Conservation (phyloP, 2,329 filamentous ascomycete genomes). For the Phaeosphaeria sp. region DNA sequence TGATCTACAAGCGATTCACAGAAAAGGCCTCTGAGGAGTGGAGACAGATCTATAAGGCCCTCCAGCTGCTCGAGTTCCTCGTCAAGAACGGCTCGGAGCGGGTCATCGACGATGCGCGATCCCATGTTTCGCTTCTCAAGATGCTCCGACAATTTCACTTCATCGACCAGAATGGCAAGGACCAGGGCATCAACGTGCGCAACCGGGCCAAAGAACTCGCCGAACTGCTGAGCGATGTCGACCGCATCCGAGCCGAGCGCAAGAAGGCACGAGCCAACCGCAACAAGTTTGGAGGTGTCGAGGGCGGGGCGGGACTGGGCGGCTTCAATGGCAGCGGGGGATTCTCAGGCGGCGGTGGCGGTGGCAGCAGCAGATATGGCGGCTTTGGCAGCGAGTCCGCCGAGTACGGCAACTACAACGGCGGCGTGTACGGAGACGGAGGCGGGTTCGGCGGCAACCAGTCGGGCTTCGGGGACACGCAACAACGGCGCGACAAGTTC, state of each 20-base stretch:
- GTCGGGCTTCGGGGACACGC: slow-evolving; percentile 69
- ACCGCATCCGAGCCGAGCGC: slow-evolving; percentile 74
- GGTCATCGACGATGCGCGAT: slow-evolving; percentile 95
- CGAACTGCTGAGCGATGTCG: slow-evolving; percentile 91
- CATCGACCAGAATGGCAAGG: slow-evolving; percentile 95
- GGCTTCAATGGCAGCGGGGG: slow-evolving; percentile 61
- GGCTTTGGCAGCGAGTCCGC: slow-evolving; percentile 78
- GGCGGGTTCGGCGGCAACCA: slow-evolving; percentile 86
- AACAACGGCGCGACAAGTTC: slow-evolving; percentile 75
- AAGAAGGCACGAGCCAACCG: slow-evolving; percentile 92
- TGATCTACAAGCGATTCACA: slow-evolving; percentile 99
- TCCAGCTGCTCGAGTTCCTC: slow-evolving; percentile 94
- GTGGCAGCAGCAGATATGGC: slow-evolving; percentile 71
- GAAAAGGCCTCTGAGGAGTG: slow-evolving; percentile 98
- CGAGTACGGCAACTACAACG: slow-evolving; percentile 71
- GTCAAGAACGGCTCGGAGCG: slow-evolving; percentile 98
- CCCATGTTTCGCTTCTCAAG: slow-evolving; percentile 92
- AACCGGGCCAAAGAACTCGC: slow-evolving; percentile 95
- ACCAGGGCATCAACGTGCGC: slow-evolving; percentile 96
- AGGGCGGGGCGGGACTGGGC: slow-evolving; percentile 73
- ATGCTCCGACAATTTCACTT: slow-evolving; percentile 99
- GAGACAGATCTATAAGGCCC: slow-evolving; percentile 97
- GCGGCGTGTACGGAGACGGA: slow-evolving; percentile 90
- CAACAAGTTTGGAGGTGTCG: slow-evolving; percentile 94
- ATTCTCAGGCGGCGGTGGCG: slow-evolving; percentile 72